Conservation (phyloP, 1,139 yeast genomes). For the Saccharomycopsis hybrid region DNA sequence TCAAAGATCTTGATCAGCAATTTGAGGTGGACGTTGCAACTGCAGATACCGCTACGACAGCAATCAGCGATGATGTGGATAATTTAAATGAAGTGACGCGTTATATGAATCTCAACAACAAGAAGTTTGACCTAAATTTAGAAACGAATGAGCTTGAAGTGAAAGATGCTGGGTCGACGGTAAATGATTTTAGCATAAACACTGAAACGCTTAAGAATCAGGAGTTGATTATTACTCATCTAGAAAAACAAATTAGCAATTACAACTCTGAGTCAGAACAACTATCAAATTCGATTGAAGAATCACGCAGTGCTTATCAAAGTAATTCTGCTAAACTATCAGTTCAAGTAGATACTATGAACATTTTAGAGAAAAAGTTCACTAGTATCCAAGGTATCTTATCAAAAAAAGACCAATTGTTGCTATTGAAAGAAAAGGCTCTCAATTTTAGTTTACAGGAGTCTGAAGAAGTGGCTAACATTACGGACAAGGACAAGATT, state of each 20-base stretch:
- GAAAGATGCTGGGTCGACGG: background rate
- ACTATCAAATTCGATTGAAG: slow-evolving; percentile 8
- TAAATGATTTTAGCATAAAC: too few species aligned
- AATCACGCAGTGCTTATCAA: slow-evolving; percentile 12
- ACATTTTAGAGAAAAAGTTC: slow-evolving; percentile 9
- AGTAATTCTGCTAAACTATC: slow-evolving; percentile 7
- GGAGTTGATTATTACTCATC: slow-evolving; percentile 3
- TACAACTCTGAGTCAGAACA: background rate
- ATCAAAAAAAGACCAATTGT: slow-evolving; percentile 2
- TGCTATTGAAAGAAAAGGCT: slow-evolving; percentile 11
- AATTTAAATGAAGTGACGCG: background rate
- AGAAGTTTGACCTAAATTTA: background rate
- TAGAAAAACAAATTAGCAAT: slow-evolving; percentile 5
- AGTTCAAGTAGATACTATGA: slow-evolving; percentile 11
- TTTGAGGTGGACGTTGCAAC: too few species aligned
- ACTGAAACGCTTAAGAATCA: background rate
- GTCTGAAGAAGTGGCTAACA: too few species aligned
- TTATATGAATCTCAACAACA: background rate
- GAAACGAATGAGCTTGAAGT: background rate
- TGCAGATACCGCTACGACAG: too few species aligned
- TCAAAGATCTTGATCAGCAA: background rate
- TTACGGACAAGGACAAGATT: too few species aligned
- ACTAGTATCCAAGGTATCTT: slow-evolving; percentile 8
- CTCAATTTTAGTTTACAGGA: background rate
- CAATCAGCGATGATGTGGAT: background rate